Evolutionary conservation across 2,329 filamentous ascomycete species (phyloP).

Genomic region (Dactylellina drechsleri): DNA sequence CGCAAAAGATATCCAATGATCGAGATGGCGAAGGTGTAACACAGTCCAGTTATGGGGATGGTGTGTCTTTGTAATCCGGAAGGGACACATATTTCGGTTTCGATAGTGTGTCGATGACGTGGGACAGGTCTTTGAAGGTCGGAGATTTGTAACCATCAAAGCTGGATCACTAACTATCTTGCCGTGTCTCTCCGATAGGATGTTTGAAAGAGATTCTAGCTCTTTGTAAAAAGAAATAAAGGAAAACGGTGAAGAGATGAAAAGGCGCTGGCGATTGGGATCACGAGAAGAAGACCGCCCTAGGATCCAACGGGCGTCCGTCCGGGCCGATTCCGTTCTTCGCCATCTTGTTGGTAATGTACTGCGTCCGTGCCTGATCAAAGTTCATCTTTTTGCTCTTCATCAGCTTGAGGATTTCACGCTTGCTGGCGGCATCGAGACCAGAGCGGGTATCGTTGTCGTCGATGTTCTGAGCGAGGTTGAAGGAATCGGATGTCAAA

Average conservation of each 20-base stretch:
- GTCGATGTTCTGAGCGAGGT: constrained; percentile 81
- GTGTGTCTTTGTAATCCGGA: too few species aligned
- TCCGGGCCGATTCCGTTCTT: constrained; percentile 89
- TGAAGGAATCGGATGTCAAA: constrained; percentile 79
- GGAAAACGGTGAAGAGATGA: not conserved
- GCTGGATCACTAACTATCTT: not conserved
- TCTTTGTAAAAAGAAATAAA: constrained; percentile 1
- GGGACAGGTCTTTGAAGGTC: not conserved
- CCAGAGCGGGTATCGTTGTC: constrained; percentile 81
- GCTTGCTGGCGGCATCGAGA: constrained; percentile 81
- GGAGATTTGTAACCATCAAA: too few species aligned
- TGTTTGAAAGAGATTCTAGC: not conserved
- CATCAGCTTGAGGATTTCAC: constrained; percentile 89
- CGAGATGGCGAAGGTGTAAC: too few species aligned
- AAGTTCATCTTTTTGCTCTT: constrained; percentile 82
- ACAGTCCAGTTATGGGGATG: too few species aligned
- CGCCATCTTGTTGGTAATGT: constrained; percentile 85
- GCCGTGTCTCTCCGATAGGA: not conserved
- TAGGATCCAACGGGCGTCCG: constrained; percentile 87
- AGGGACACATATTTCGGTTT: too few species aligned
- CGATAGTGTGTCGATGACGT: not conserved
- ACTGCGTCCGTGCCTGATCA: constrained; percentile 87
- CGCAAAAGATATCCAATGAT: too few species aligned
- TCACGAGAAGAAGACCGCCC: constrained; percentile 73
- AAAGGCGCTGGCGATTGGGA: not conserved